Percentiles rank a stretch among this genome's conserved stretches.
These are phyloP conservation scores for Buddleja alternifolia DNA, from an alignment of 257 asterid genomes.

Conservation along the genomic window DNA sequence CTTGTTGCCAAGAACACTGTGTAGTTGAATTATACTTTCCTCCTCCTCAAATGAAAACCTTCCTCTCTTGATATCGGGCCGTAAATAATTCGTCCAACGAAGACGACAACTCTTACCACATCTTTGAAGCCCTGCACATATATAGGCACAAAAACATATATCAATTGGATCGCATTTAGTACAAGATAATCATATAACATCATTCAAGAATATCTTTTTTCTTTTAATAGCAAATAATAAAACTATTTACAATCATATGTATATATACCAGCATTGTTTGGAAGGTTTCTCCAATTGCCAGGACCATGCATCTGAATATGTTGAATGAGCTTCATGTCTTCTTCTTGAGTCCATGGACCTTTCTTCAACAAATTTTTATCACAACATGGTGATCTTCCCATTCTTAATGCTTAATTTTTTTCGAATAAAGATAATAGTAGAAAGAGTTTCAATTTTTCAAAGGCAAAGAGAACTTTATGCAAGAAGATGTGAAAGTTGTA, in stretches of 20 bases:
- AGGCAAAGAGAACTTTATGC: slow-evolving; percentile 27
- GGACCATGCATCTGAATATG: slow-evolving; percentile 67
- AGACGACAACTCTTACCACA: slow-evolving; percentile 91
- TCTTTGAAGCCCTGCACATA: slow-evolving; percentile 63
- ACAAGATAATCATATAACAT: too few relatives aligned
- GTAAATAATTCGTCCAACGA: slow-evolving; percentile 78
- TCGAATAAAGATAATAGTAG: background rate
- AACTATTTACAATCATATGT: background rate
- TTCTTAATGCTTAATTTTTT: slow-evolving; percentile 17
- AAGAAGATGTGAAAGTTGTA: slow-evolving; percentile 34
- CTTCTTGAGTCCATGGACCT: slow-evolving; percentile 92
- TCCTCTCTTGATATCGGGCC: slow-evolving; percentile 92
- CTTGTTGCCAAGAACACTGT: slow-evolving; percentile 88
- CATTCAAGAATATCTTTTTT: too few relatives aligned
- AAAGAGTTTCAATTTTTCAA: background rate
- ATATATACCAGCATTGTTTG: slow-evolving; percentile 72
- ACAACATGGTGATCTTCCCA: slow-evolving; percentile 92
- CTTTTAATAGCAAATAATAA: too few relatives aligned
- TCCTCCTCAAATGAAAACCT: slow-evolving; percentile 87
- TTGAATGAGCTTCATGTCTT: slow-evolving; percentile 63
- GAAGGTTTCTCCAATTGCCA: slow-evolving; percentile 80
- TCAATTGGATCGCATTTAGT: too few relatives aligned
- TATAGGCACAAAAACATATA: background rate
- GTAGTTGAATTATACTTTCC: slow-evolving; percentile 79
- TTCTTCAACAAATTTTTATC: slow-evolving; percentile 75